Evolutionary conservation across 768 basidiomycete species (phyloP).

Genomic region (Macrolepiota fuliginosa): DNA sequence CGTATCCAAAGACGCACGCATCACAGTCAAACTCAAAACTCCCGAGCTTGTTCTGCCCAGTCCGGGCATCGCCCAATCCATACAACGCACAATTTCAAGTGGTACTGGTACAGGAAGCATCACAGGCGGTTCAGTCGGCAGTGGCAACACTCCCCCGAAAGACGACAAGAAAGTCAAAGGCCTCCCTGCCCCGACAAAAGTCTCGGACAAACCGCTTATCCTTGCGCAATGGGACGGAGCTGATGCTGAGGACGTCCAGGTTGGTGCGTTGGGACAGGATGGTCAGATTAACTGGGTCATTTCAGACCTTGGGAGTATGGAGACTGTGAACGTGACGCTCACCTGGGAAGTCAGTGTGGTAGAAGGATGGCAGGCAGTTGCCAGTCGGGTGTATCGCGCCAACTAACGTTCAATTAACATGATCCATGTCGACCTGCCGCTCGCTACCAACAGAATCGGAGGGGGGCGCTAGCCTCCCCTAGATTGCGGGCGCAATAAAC

Average conservation of each 20-base stretch:
- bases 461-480: no score
- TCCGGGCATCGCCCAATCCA: not conserved
- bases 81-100: not conserved
- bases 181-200: constrained; percentile 2
- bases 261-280: constrained; percentile 27
- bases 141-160: not conserved
- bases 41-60: constrained; percentile 23
- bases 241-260: constrained; percentile 21
- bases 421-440: no score
- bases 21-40: constrained; percentile 28
- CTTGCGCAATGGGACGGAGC: constrained; percentile 31
- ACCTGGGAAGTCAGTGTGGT: constrained; percentile 34
- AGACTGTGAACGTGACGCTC: constrained; percentile 27
- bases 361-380: not conserved
- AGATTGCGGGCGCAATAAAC: no score
- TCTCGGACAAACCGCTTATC: constrained; percentile 23
- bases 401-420: not conserved
- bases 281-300: constrained; percentile 32
- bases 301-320: constrained; percentile 28
- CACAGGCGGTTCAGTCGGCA: not conserved
- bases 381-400: not conserved
- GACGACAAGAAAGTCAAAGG: not conserved
- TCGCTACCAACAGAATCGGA: no score
- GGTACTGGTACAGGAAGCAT: not conserved
- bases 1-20: constrained; percentile 28